Evolutionary conservation across 192 early-diverging fungal species (phyloP).

Genomic region (Chytriomyces sp.): DNA sequence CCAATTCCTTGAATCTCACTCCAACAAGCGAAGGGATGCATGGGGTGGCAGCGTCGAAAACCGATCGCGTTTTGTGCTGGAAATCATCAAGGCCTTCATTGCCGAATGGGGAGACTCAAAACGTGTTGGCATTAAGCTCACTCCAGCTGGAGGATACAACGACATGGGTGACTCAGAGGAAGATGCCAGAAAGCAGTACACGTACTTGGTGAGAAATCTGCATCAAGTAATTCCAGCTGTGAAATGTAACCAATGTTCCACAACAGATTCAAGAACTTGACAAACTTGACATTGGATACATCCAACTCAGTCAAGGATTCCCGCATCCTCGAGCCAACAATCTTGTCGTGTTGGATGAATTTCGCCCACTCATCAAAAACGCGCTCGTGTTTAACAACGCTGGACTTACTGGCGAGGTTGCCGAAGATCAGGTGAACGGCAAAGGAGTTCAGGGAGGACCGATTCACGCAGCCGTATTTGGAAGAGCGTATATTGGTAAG

Average conservation of each 20-base stretch:
- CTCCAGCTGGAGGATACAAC: conserved; percentile 39
- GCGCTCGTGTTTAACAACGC: conserved; percentile 14
- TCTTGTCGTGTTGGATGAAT: conserved; percentile 12
- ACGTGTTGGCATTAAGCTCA: no score
- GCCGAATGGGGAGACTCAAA: no score
- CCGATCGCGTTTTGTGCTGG: no score
- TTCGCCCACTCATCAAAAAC: conserved; percentile 20
- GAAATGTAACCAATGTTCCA: background rate
- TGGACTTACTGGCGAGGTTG: background rate
- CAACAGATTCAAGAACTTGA: conserved; percentile 21
- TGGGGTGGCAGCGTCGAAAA: no score
- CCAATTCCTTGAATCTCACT: no score
- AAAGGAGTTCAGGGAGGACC: background rate
- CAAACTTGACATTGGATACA: conserved; percentile 32
- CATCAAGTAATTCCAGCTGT: background rate
- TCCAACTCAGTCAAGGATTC: conserved; percentile 13
- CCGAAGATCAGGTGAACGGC: conserved; percentile 6
- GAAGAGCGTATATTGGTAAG: conserved; percentile 13
- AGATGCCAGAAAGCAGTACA: conserved; percentile 29
- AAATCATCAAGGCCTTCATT: no score
- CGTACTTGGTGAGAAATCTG: conserved; percentile 28
- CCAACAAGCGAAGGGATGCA: no score
- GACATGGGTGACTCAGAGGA: conserved; percentile 41
- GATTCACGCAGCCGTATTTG: conserved; percentile 21
- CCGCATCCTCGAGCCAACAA: conserved; percentile 4